phyloP scores from a whole-genome alignment of 1,139 yeast species.

The Diutina siamensis region DNA sequence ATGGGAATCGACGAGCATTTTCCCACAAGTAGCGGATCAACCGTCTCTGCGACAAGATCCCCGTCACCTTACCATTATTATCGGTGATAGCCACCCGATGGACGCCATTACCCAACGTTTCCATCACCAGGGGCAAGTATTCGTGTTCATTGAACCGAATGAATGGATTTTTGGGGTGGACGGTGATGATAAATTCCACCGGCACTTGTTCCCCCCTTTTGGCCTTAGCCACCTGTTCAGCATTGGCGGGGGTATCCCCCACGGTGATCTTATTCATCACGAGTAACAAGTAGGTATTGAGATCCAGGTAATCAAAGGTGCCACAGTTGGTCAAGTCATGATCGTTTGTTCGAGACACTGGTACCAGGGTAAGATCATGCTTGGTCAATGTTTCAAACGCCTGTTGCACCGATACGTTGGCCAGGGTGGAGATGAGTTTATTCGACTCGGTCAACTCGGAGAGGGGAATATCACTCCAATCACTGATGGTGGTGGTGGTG shows the following conservation, averaged over 20 bases:
- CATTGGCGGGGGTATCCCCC: constrained; percentile 22
- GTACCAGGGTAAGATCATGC: constrained; percentile 74
- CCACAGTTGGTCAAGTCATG: constrained; percentile 49
- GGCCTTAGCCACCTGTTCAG: constrained; percentile 28
- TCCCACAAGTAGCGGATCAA: constrained; percentile 80
- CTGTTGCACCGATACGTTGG: constrained; percentile 60
- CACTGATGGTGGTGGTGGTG: constrained; percentile 14
- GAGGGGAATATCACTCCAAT: constrained; percentile 68
- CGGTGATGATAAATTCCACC: constrained; percentile 62
- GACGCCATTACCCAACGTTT: constrained; percentile 81
- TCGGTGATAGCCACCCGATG: constrained; percentile 82
- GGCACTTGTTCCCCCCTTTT: constrained; percentile 65
- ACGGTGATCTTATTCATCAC: constrained; percentile 55
- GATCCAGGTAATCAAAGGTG: constrained; percentile 86
- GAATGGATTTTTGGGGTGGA: constrained; percentile 83
- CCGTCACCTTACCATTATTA: constrained; percentile 40
- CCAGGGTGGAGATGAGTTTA: constrained; percentile 58
- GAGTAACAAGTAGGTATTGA: constrained; percentile 70
- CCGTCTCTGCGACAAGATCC: constrained; percentile 83
- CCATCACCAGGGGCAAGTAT: constrained; percentile 62
- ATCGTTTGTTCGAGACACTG: constrained; percentile 42
- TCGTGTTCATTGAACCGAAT: constrained; percentile 61
- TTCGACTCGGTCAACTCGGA: constrained; percentile 69
- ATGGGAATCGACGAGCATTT: constrained; percentile 74
- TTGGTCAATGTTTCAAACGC: constrained; percentile 71